Evolutionary conservation across 2,329 filamentous ascomycete species (phyloP), one percentile per base, ranked within the genome.

Genomic region (Teratosphaeria destructans): DNA sequence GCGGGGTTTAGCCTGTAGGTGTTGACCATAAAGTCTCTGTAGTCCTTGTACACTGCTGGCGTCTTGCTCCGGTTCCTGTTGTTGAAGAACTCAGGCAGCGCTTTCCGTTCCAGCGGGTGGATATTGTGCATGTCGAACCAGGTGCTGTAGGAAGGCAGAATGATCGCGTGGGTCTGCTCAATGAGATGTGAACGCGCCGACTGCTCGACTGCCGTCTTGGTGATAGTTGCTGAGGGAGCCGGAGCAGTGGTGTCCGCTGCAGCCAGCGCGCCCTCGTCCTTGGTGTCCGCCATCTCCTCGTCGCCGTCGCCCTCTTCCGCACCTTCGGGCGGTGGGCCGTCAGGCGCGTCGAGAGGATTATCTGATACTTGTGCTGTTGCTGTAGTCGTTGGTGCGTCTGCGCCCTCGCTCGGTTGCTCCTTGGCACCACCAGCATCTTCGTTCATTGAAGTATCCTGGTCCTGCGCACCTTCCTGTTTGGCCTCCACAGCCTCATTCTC

Each of bases 1-100:
- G 91, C 83, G 5, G 94, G 94, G 72, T 97, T 99, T 59, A 99
- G 79, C 43, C 94, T 87, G 76, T 99, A 99, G 14, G 94, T 97
- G 78, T 99, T 99, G 78, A 99, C 91, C 94, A 99, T 99, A 72
- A 99, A 99, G 72, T 99, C 94, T 67, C 94, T 87, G 76, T 99
- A 99, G 72, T 99, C 94, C 76, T 97, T 97, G 80, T 99, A 99
- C 26, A 97, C 90, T 55, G 91, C 87, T 0, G 91, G 88, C 0
- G 94, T 99, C 78, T 99, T 99, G 85, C 94, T 97, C 69, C 94
- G 88, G 76, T 99, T 99, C 61, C 94, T 85, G 74, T 86, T 93
- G 78, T 99, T 99, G 83, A 99, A 99, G 77, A 97, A 99, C 74
- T 99, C 94, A 23, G 93, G 91, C 66, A 99, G 82, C 7, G 91